phyloP scores from a whole-genome alignment of 129 eudicot genomes.

The Flaveria sonorensis region DNA sequence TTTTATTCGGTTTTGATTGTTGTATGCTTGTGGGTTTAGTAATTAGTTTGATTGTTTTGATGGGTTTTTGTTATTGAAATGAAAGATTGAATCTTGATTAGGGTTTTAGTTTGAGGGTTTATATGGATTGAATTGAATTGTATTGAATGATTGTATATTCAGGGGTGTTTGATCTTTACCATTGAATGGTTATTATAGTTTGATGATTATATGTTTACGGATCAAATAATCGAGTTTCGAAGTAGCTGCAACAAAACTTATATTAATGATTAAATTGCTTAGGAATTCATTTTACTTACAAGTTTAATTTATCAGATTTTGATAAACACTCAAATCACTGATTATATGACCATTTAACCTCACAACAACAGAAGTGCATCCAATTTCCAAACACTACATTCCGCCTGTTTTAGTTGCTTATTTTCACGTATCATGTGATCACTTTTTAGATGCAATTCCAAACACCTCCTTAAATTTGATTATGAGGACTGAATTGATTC shows the following conservation, averaged over 20 bases:
- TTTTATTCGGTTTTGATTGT: neutral
- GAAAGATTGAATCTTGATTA: slow-evolving; percentile 15
- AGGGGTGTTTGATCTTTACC: neutral
- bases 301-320: neutral
- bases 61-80: slow-evolving; percentile 14
- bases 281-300: neutral
- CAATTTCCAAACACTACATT: neutral
- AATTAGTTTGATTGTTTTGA: slow-evolving; percentile 11
- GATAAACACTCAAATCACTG: neutral
- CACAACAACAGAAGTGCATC: neutral
- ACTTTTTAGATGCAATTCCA: neutral
- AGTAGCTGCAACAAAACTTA: neutral
- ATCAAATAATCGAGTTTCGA: neutral
- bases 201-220: neutral
- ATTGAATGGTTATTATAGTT: neutral
- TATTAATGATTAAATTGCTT: neutral
- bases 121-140: neutral
- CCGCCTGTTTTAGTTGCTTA: neutral
- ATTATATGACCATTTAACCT: neutral
- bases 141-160: no score
- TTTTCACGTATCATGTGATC: neutral
- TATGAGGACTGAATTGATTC: neutral
- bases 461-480: neutral
- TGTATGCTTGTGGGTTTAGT: slow-evolving; percentile 9
- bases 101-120: slow-evolving; percentile 10